A percentile compares a stretch with the other conserved stretches of the same genome.
Evolutionary conservation across 352 stramenopile genomes (phyloP).

Genomic region (Phytophthora pistaciae): DNA sequence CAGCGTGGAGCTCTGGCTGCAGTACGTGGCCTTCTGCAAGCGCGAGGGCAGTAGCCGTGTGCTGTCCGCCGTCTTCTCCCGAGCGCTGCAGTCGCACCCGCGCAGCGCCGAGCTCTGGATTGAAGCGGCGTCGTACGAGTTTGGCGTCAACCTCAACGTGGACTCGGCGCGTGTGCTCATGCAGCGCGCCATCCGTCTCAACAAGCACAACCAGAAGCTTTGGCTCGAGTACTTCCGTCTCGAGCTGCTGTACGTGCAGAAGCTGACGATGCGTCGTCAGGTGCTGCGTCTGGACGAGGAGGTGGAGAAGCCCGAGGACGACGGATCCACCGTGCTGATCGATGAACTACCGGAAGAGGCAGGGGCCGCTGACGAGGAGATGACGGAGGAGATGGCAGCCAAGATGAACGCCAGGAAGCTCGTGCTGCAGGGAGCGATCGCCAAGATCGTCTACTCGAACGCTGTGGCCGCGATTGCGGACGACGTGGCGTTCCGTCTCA

Average conservation of each 20-base stretch:
- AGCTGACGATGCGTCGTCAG: conserved; percentile 83
- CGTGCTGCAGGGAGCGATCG: conserved; percentile 85
- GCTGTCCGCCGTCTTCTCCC: conserved; percentile 84
- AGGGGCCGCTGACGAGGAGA: conserved; percentile 34
- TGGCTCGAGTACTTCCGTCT: conserved; percentile 94
- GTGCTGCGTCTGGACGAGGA: conserved; percentile 75
- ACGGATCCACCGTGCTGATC: conserved; percentile 58
- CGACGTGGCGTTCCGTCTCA: conserved; percentile 75
- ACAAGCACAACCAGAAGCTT: conserved; percentile 79
- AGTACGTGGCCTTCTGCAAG: conserved; percentile 92
- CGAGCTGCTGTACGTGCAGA: conserved; percentile 93
- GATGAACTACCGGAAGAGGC: conserved; percentile 71
- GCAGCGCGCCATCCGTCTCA: conserved; percentile 94
- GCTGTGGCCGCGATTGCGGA: conserved; percentile 67
- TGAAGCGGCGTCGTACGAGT: conserved; percentile 92
- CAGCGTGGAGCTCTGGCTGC: conserved; percentile 91
- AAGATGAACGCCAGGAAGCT: conserved; percentile 73
- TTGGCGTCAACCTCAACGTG: conserved; percentile 86
- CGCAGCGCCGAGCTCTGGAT: conserved; percentile 91
- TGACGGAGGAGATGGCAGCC: conserved; percentile 45
- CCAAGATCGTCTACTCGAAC: conserved; percentile 85
- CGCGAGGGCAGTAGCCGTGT: conserved; percentile 72
- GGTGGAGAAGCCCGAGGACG: conserved; percentile 23
- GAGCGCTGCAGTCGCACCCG: conserved; percentile 88
- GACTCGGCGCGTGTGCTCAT: conserved; percentile 91